phyloP scores from a whole-genome alignment of 2,329 filamentous ascomycete genomes.

The Cryphonectria japonica region DNA sequence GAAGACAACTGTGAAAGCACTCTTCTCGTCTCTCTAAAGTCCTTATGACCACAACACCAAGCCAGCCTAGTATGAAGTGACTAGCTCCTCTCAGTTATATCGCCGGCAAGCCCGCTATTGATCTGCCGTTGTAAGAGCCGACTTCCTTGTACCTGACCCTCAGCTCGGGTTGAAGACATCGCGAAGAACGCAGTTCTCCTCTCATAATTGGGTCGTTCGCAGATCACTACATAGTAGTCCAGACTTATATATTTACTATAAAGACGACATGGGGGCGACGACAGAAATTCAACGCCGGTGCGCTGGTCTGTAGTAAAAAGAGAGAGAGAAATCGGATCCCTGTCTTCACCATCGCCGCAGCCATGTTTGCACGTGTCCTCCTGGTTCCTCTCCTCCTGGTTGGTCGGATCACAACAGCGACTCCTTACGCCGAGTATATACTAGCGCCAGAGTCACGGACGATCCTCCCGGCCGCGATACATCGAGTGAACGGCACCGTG shows the following conservation, averaged over 20 bases:
- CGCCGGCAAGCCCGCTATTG: not conserved
- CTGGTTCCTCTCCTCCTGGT: slow-evolving; percentile 4
- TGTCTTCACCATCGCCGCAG: not conserved
- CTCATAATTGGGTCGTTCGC: not conserved
- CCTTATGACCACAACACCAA: not conserved
- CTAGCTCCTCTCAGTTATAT: not conserved
- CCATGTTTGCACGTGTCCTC: not conserved
- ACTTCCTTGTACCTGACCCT: not conserved
- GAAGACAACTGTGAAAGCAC: not conserved
- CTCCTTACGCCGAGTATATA: slow-evolving; percentile 15
- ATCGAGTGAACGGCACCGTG: slow-evolving; percentile 15
- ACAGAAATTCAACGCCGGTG: not conserved
- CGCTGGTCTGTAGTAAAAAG: not conserved
- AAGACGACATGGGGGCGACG: not conserved
- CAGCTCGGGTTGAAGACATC: slow-evolving; percentile 11
- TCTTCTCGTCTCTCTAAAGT: not conserved
- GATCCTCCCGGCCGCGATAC: slow-evolving; percentile 12
- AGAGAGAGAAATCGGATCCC: not conserved
- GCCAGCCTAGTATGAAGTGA: not conserved
- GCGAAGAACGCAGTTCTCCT: not conserved
- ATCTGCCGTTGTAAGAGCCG: not conserved
- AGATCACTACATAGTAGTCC: not conserved
- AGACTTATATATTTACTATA: not conserved
- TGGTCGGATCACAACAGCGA: not conserved
- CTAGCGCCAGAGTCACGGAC: slow-evolving; percentile 15